Evolutionary conservation across 352 stramenopile genomes (phyloP).

Genomic region (Pythium coloratum): DNA sequence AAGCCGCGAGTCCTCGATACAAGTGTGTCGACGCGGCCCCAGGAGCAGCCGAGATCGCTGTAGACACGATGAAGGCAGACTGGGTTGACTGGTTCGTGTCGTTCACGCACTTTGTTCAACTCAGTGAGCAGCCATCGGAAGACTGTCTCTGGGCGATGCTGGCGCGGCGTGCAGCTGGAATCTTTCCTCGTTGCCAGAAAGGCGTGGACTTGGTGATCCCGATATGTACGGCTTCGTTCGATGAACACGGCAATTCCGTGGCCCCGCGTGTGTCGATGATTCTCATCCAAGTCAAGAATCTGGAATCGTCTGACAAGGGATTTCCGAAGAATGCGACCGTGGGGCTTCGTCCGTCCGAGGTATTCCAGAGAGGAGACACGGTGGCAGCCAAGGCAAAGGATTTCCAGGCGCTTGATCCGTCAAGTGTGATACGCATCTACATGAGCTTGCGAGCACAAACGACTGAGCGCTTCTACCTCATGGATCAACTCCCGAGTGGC

Average conservation of each 20-base stretch:
- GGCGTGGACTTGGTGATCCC: constrained; percentile 28
- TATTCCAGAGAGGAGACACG: neutral
- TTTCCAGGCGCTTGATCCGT: no score
- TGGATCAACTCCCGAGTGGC: no score
- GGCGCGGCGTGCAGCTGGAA: constrained; percentile 18
- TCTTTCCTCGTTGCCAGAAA: constrained; percentile 16
- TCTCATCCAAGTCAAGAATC: constrained; percentile 2
- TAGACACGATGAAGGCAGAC: neutral
- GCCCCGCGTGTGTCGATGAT: constrained; percentile 9
- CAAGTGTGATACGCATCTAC: neutral
- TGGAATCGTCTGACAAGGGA: neutral
- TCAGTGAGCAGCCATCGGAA: constrained; percentile 21
- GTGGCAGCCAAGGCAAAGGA: neutral
- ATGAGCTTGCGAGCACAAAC: neutral
- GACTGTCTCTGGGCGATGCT: constrained; percentile 33
- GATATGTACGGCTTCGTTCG: constrained; percentile 4
- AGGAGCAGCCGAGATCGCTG: neutral
- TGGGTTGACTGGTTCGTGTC: constrained; percentile 22
- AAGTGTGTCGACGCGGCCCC: neutral
- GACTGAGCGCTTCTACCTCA: no score
- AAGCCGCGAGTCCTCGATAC: no score
- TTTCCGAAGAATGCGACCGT: neutral
- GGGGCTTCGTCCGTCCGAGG: neutral
- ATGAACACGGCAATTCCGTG: neutral
- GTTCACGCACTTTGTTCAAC: constrained; percentile 34